These are phyloP conservation scores for Aspergillus japonicus DNA, from an alignment of 2,329 filamentous ascomycete species.

Conservation along the genomic window DNA sequence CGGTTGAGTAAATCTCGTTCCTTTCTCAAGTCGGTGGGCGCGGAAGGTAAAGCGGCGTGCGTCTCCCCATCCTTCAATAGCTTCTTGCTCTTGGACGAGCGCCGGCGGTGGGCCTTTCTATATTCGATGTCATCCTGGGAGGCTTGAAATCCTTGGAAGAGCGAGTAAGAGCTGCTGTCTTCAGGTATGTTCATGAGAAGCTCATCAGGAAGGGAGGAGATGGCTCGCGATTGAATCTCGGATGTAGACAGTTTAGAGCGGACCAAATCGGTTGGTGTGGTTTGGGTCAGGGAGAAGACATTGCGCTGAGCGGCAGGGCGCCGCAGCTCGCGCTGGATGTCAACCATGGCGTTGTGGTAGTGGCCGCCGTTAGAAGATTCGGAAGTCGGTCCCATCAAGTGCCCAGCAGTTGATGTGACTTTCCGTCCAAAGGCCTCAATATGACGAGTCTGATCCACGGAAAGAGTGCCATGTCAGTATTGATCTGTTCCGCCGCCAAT, in stretches of 20 bases:
- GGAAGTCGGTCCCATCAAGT: constrained; percentile 71
- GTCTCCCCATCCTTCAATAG: constrained; percentile 63
- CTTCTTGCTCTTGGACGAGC: constrained; percentile 72
- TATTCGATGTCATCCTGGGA: constrained; percentile 63
- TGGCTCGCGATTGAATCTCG: constrained; percentile 91
- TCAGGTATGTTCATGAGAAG: constrained; percentile 87
- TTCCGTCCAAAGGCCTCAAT: constrained; percentile 92
- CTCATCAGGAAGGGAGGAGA: constrained; percentile 86
- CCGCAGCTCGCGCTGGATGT: constrained; percentile 85
- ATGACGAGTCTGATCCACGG: constrained; percentile 66
- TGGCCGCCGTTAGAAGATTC: constrained; percentile 58
- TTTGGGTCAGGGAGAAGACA: constrained; percentile 87
- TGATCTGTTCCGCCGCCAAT: not conserved
- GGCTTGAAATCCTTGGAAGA: constrained; percentile 96
- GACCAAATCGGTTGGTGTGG: constrained; percentile 89
- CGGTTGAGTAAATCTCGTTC: constrained; percentile 79
- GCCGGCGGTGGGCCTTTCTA: constrained; percentile 67
- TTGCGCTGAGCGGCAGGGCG: constrained; percentile 81
- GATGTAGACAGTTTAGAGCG: constrained; percentile 84
- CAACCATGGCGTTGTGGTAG: constrained; percentile 83
- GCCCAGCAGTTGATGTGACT: constrained; percentile 87
- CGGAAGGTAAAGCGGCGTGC: constrained; percentile 58
- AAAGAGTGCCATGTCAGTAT: not conserved
- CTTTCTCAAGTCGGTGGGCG: constrained; percentile 71
- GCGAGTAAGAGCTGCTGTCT: constrained; percentile 78